Base-by-base conservation (phyloP, 2,329 filamentous ascomycete species). In the Escovopsis weberi region DNA sequence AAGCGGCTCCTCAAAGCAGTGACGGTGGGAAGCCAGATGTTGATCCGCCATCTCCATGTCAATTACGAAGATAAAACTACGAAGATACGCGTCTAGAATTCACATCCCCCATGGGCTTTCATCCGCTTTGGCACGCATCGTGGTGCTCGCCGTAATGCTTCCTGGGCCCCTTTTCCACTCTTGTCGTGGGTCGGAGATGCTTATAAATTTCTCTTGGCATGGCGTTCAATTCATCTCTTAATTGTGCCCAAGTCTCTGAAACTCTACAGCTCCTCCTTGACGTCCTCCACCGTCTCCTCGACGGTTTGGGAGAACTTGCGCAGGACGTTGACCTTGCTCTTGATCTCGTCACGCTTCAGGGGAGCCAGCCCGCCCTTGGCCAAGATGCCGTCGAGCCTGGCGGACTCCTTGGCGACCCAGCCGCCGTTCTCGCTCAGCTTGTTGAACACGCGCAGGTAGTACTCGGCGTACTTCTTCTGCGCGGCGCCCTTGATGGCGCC, bases 371-470 rank as follows among this genome's bases (percentile, higher is more conserved):
- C 85, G 48, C 88, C 86, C 77, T 94, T 94, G 65, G 76, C 74
- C 48, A 95, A 67, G 52, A 96, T 75, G 52, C 81, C 78, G 53
- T 85, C 74, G 48, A 96, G 71, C 49, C 89, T 77, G 47, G 78
- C 72, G 48, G 88, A 69, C 72, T 96, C 89, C 78, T 94, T 96
- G 58, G 76, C 68, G 39, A 79, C 85, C 58, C 85, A 95, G 41
- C 70, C 80, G 47, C 82, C 72, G 66, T 82, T 93, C 62, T 80
- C 71, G 59, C 69, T 72, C 49, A 91, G 68, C 78, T 95, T 96
- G 60, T 85, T 77, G 47, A 91, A 82, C 43, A 94, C 87, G 60
- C 85, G 85, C 60, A 91, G 71, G 63, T 98, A 96, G 75, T 98
- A 98, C 65, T 88, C 75, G 38, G 85, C 85, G 58, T 89, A 94